Base-by-base conservation (phyloP, 495 filamentous ascomycete genomes). In the Parathielavia appendiculata region DNA sequence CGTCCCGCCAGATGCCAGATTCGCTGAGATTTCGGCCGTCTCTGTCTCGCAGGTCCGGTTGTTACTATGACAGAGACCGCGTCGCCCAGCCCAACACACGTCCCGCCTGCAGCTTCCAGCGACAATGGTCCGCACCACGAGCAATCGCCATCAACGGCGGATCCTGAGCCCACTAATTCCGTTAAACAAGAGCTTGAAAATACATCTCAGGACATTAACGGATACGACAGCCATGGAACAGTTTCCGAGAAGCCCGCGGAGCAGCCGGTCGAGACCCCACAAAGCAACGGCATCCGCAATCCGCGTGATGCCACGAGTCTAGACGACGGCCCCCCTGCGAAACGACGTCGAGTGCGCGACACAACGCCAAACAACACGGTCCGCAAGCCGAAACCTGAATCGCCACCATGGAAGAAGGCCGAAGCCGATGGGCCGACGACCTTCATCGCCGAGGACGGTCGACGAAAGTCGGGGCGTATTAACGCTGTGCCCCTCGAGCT, bases 351-450 rank as follows among this genome's bases (percentile, higher is more conserved):
- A 71, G 78, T 91, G 8, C 74, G 73, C 40, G 70, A 71, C 30
- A 64, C 70, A 30, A 75, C 76, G 1, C 75, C 77, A 5, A 51
- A 62, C 13, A 69, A 56, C 46, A 45, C 68, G 32, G 26, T 63
- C 19, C 74, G 76, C 26, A 62, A 64, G 50, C 69, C 68, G n/a
- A 83, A 83, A 61, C 68, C 68, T 22, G 73, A 76, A 54, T 97
- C 93, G 34, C 93, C 93, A 57, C 93, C 93, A 23, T 98, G 93
- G 93, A 97, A 93, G 76, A 92, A 85, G 70, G 76, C 87, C 51
- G 85, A 88, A 46, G 88, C 84, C 26, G 89, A 95, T 44, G 95
- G 92, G 0, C 93, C 93, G 5, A 90, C 93, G 10, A 87, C 89
- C 0, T 89, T 96, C 62, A 72, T 51, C 7, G 45, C 86, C 23